Percentiles rank a stretch among this genome's conserved stretches.
Conservation (phyloP, 164 flowering plant genomes). For the Aristolochia contorta region DNA sequence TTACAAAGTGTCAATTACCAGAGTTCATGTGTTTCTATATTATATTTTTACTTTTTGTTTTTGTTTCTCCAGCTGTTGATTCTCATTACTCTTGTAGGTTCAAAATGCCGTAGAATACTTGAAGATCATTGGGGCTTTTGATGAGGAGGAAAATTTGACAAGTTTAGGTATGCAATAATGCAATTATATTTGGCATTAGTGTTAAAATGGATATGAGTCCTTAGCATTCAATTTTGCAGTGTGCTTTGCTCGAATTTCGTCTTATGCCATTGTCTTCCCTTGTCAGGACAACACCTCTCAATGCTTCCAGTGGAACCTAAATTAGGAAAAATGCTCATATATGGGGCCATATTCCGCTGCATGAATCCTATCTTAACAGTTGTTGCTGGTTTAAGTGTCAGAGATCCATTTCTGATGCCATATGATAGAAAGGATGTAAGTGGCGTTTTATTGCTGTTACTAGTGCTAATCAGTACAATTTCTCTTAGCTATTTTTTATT, state of each 20-base stretch:
- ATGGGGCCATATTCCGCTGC: constrained; percentile 82
- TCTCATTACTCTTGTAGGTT: constrained; percentile 34
- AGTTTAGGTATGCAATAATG: constrained; percentile 42
- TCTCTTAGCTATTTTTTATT: too few species aligned
- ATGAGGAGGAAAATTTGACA: constrained; percentile 77
- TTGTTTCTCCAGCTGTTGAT: too few species aligned
- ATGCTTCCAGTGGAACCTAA: constrained; percentile 98
- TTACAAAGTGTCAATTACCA: not conserved
- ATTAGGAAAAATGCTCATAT: constrained; percentile 92
- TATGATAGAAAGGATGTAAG: constrained; percentile 94
- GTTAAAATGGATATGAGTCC: not conserved
- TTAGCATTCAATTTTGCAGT: not conserved
- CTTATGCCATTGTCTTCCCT: constrained; percentile 5
- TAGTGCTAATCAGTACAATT: too few species aligned
- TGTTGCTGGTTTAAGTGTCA: constrained; percentile 89
- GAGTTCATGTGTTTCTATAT: too few species aligned
- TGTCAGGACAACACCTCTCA: constrained; percentile 70
- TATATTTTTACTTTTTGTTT: too few species aligned
- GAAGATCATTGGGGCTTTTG: constrained; percentile 79
- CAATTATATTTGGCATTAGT: not conserved
- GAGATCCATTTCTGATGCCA: constrained; percentile 89
- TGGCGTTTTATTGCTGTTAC: not conserved
- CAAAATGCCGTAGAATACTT: constrained; percentile 93
- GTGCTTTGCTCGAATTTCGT: not conserved
- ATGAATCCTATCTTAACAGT: constrained; percentile 79